Base-by-base conservation (phyloP, 257 asterid species). In the Verbascum thapsus region DNA sequence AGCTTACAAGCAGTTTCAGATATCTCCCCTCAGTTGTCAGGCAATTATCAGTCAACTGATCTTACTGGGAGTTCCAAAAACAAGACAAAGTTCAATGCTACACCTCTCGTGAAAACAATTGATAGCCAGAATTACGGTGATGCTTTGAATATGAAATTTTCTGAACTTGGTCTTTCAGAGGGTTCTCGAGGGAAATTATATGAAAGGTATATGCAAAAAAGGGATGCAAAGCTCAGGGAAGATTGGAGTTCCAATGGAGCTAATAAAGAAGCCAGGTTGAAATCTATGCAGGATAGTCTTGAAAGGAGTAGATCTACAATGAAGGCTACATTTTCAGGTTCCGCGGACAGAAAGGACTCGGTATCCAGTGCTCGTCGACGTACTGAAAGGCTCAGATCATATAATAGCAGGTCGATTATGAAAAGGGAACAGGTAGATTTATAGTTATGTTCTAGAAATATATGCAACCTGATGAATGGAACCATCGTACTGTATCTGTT, bases 201-300 rank as follows among this genome's bases (percentile, higher is more conserved):
- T 48, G 82, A 74, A 12, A 72, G 39, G 37, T 84, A 84, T 57
- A 78, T 76, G 84, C 79, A 72, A 62, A 84, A 72, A 72, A 77
- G 91, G 76, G 81, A 84, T 69, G 82, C 81, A 58, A 84, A 84
- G 70, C 75, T 84, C 43, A 64, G 64, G 76, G 85, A 81, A 67
- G 88, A 84, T 35, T 84, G 91, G 91, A 68, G 78, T 58, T 72
- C 79, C 19, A 81, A 71, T 23, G 61, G 85, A 68, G 77, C 68
- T 8, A 84, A 84, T 59, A 84, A 84, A 60, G 91, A 84, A 71
- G 85, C 91, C 38, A 81, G 66, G 73, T 45, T 84, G 70, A 84
- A 67, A 77, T 75, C 78, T 35, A 69, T 84, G 91, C 84, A 74
- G 56, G 88, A 84, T 70, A 76, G 73, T 68, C 72, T 81, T 44